These are phyloP conservation scores for Dioscorea cayenensis DNA, from an alignment of 116 monocot genomes.

Conservation along the genomic window DNA sequence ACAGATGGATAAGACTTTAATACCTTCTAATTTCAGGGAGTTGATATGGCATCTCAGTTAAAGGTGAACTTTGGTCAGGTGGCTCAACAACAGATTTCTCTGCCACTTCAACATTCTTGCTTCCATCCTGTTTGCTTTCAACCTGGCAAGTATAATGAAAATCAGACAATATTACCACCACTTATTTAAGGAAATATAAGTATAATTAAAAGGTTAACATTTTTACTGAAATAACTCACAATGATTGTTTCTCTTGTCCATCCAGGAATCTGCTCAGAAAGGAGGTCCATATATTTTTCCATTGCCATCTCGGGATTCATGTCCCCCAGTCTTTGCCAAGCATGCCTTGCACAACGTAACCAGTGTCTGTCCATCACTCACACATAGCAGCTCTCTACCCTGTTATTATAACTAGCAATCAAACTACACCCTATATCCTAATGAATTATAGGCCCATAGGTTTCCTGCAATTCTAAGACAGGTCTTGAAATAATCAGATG, in stretches of 20 bases:
- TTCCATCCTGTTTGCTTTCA: constrained; percentile 6
- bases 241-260: constrained; percentile 34
- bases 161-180: neutral
- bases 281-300: constrained; percentile 74
- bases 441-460: constrained; percentile 1
- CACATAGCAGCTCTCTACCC: constrained; percentile 2
- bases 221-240: constrained; percentile 26
- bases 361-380: constrained; percentile 1
- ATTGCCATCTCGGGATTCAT: constrained; percentile 87
- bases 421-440: neutral
- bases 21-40: constrained; percentile 21
- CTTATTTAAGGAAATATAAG: neutral
- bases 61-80: constrained; percentile 1
- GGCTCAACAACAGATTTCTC: neutral
- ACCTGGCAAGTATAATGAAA: constrained; percentile 14
- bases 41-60: neutral
- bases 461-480: neutral
- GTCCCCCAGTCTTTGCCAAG: constrained; percentile 87
- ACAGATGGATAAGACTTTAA: neutral
- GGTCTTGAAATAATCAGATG: neutral
- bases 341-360: constrained; percentile 42
- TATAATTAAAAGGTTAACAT: neutral
- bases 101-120: constrained; percentile 4
- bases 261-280: constrained; percentile 65
- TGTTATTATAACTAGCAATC: constrained; percentile 1